Evolutionary conservation across 73 alveolate genomes (phyloP).

Genomic region (Effrenium voratum): DNA sequence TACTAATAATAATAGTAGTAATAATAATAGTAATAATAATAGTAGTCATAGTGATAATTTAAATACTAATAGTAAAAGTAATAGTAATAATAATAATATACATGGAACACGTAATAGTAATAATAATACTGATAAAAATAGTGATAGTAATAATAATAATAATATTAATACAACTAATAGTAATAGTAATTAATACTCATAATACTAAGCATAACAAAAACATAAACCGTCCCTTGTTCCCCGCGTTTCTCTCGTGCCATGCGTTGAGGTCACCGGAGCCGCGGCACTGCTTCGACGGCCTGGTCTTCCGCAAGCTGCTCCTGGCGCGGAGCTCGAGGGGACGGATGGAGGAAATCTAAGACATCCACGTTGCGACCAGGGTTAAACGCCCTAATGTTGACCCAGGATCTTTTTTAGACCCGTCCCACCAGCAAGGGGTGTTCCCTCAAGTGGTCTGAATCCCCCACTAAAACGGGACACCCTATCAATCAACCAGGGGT

Average conservation of each 20-base stretch:
- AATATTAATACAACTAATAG: background rate
- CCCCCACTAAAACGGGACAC: too few relatives aligned
- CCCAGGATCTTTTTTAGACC: too few relatives aligned
- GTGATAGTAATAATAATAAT: background rate
- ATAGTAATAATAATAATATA: background rate
- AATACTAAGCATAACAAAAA: too few relatives aligned
- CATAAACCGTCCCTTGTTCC: background rate
- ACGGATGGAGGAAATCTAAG: too few relatives aligned
- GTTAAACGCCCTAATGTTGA: too few relatives aligned
- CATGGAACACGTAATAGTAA: background rate
- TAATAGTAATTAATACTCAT: too few relatives aligned
- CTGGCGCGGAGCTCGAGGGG: too few relatives aligned
- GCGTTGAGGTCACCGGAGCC: constrained; percentile 43
- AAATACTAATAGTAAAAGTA: background rate
- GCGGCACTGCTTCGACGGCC: constrained; percentile 32
- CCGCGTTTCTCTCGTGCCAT: too few relatives aligned
- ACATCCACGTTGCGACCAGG: too few relatives aligned
- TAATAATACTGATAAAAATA: background rate
- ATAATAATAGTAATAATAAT: background rate
- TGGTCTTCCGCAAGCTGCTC: constrained; percentile 38
- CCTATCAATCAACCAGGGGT: too few relatives aligned
- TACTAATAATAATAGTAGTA: background rate
- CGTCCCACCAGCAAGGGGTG: too few relatives aligned
- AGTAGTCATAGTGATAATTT: background rate
- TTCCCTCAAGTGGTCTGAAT: too few relatives aligned